These are phyloP conservation scores for Botryotinia calthae DNA, from an alignment of 2,329 filamentous ascomycete genomes.

Conservation along the genomic window DNA sequence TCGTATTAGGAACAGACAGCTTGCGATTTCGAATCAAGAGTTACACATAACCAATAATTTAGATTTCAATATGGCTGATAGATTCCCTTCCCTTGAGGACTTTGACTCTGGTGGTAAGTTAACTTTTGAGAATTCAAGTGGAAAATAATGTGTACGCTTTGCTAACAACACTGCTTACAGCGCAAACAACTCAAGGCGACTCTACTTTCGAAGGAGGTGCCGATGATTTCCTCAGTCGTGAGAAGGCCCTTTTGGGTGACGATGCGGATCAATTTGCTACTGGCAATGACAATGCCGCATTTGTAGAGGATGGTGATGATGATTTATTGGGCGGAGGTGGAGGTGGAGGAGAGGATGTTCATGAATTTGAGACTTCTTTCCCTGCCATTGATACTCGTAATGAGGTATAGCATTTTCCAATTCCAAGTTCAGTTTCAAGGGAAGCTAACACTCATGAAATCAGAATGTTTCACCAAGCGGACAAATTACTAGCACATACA, in stretches of 20 bases:
- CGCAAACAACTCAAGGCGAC: conserved; percentile 57
- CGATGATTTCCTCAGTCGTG: conserved; percentile 86
- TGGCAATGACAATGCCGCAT: conserved; percentile 65
- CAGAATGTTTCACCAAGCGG: conserved; percentile 72
- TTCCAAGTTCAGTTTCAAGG: conserved; percentile 6
- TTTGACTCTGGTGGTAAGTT: conserved; percentile 51
- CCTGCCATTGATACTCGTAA: conserved; percentile 70
- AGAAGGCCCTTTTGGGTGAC: conserved; percentile 84
- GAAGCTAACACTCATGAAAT: conserved; percentile 1
- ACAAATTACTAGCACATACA: conserved; percentile 68
- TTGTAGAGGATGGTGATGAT: conserved; percentile 64
- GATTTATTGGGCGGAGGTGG: conserved; percentile 63
- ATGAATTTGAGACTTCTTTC: conserved; percentile 81
- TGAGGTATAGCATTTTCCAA: conserved; percentile 52
- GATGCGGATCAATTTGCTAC: conserved; percentile 89
- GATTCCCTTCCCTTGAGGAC: conserved; percentile 59
- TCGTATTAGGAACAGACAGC: conserved; percentile 17
- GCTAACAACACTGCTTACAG: conserved; percentile 44
- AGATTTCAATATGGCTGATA: conserved; percentile 51
- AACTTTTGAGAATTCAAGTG: conserved; percentile 11
- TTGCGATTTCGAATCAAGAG: conserved; percentile 19
- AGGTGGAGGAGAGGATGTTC: conserved; percentile 42
- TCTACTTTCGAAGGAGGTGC: conserved; percentile 53
- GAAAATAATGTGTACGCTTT: conserved; percentile 3
- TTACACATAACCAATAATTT: conserved; percentile 19